These are phyloP conservation scores for Penicillium sp. DNA, from an alignment of 2,329 filamentous ascomycete species.

Conservation along the genomic window DNA sequence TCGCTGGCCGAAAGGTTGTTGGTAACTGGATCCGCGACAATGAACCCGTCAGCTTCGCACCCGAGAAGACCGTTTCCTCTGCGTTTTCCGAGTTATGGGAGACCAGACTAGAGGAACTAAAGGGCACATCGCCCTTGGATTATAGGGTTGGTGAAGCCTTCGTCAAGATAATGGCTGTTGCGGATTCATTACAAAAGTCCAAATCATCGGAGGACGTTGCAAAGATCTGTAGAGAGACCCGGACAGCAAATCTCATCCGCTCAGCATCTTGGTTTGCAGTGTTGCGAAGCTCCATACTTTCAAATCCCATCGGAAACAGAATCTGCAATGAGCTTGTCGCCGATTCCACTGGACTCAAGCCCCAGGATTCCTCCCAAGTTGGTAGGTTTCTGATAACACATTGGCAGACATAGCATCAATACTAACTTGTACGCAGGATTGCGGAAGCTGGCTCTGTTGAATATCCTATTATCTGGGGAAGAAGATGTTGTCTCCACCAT, in stretches of 20 bases:
- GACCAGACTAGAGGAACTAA: conserved; percentile 31
- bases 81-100: conserved; percentile 35
- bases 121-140: conserved; percentile 30
- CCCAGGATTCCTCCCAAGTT: conserved; percentile 43
- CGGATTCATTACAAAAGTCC: conserved; percentile 23
- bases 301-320: conserved; percentile 48
- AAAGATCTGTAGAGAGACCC: conserved; percentile 36
- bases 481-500: conserved; percentile 49
- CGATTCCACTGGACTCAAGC: conserved; percentile 55
- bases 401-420: background rate
- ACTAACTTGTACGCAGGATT: conserved; percentile 38
- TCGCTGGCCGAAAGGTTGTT: conserved; percentile 50
- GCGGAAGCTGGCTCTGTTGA: conserved; percentile 53
- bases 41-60: conserved; percentile 10
- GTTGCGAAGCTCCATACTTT: conserved; percentile 49
- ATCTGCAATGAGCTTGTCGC: conserved; percentile 61
- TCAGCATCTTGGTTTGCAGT: conserved; percentile 50
- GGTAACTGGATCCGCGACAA: conserved; percentile 41
- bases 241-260: conserved; percentile 45
- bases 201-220: conserved; percentile 33
- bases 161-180: conserved; percentile 38
- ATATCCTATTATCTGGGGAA: conserved; percentile 52
- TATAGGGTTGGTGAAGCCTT: conserved; percentile 45
- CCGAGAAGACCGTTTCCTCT: conserved; percentile 23
- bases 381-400: conserved; percentile 31